Base-by-base conservation (phyloP, 352 stramenopile species). In the Globisporangium uncinulatum region DNA sequence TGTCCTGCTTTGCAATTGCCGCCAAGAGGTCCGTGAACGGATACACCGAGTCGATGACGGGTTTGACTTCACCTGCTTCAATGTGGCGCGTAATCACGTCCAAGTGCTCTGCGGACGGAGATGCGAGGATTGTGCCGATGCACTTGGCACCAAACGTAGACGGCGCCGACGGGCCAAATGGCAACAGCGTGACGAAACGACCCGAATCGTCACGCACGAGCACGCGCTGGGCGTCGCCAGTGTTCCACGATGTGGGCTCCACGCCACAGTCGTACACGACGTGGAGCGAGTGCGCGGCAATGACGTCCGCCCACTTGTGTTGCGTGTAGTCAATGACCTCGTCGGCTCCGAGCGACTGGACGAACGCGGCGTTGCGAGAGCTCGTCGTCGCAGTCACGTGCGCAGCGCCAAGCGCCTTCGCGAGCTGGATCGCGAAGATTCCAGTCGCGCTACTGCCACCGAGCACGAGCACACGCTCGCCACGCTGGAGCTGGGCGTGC, bases 251-350 rank as follows among this genome's bases (percentile, higher is more conserved):
- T 31, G 57, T 51, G 44, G 56, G 47, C 49, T 73, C 66, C n/a
- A 74, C 54, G 19, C 60, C 66, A 42, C 69, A 74, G 60, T 73
- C 70, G 59, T 76, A 76, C 37, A 77, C 45, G 21, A 74, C 50
- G 14, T 76, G 66, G 21, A 76, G 31, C 43, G 69, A 75, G 59
- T 78, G 61, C 5, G 69, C 54, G 50, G 71, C 44, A 55, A 76
- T 10, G 53, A 61, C 62, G 47, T 71, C 58, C 51, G 32, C 59
- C 69, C 63, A 73, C 43, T 66, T 62, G 19, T 67, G 57, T 54
- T 78, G 74, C n/a, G 73, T 76, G 56, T 75, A 80, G 54, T 91
- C 74, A 31, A 93, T 69, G 39, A 89, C 65, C 37, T 79, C 63
- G 42, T 85, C 67, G 14, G 59, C 64, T 29, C 73, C 76, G 0